Evolutionary conservation across 352 stramenopile species (phyloP), one percentile per base, ranked within the genome.

Genomic region (Globisporangium acanthophoron): DNA sequence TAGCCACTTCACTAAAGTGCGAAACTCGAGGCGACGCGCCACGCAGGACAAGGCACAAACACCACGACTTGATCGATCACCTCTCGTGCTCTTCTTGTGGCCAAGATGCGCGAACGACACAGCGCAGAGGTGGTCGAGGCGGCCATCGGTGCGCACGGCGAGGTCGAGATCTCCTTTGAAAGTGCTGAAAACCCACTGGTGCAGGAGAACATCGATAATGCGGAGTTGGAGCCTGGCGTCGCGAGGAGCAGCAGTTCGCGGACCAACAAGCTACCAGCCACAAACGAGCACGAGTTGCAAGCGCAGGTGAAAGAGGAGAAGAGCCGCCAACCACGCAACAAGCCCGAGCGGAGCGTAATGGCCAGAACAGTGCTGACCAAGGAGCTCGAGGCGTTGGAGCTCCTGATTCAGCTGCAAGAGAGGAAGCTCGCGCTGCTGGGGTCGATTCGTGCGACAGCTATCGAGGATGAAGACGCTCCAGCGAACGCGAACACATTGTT

Each of bases 381-480:
- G 9, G 69, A 83, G 39, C 50, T 83, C 24, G 53, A 54, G 24
- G 55, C 43, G 11, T 43, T 80, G n/a, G 66, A 83, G 13, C 43
- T 66, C 37, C 74, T 83, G 63, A 62, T 83, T n/a, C 58, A 59
- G 13, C 43, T 83, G 5, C 73, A 83, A 41, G 59, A 70, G 33
- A 65, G 67, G 52, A 83, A 80, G 51, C 64, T 83, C 35, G 56
- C 61, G 15, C 33, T 76, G 27, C 57, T 83, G 6, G 45, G 59
- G 39, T 57, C 66, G 31, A 64, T 83, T 31, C 69, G 73, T 15
- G 35, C 5, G 0, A 18, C 35, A 12, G 57, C 46, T 39, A 5
- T 73, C 12, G 2, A 4, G n/a, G 15, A 6, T 18, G 20, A 37
- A 43, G 9, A 35, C 20, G 13, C 15, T 15, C 5, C 40, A 41